phyloP scores from a whole-genome alignment of 1,139 yeast species.

The Pichia sp. region DNA sequence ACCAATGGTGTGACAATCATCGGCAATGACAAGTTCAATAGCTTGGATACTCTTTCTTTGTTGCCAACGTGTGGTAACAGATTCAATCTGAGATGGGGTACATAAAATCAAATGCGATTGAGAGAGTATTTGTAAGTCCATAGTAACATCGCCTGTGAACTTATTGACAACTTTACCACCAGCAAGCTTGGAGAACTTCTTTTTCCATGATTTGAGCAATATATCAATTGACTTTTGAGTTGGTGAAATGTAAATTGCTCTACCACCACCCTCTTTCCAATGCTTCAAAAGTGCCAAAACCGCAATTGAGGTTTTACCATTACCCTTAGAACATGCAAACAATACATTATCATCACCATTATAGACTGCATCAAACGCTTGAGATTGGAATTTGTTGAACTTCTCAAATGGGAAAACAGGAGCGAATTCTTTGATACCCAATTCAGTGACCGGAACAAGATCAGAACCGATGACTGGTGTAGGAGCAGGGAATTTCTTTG shows the following conservation, averaged over 20 bases:
- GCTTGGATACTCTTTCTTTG: constrained; percentile 67
- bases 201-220: constrained; percentile 49
- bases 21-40: constrained; percentile 68
- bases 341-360: constrained; percentile 54
- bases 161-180: constrained; percentile 52
- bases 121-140: constrained; percentile 55
- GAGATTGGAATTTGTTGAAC: constrained; percentile 76
- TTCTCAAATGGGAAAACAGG: constrained; percentile 43
- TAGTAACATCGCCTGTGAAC: constrained; percentile 59
- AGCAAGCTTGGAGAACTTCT: constrained; percentile 42
- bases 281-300: constrained; percentile 71
- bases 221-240: constrained; percentile 52
- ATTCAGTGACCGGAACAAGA: constrained; percentile 45
- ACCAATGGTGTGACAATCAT: constrained; percentile 74
- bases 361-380: constrained; percentile 60
- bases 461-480: constrained; percentile 53
- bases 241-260: constrained; percentile 70
- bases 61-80: constrained; percentile 78
- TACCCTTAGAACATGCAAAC: constrained; percentile 72
- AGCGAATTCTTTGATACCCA: constrained; percentile 47
- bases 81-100: constrained; percentile 78
- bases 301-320: constrained; percentile 72
- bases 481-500: constrained; percentile 68
- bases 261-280: constrained; percentile 63
- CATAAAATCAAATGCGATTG: constrained; percentile 67